Percentiles rank a stretch among this genome's conserved stretches.
These are phyloP conservation scores for Erythrobasidium hasegawianum DNA, from an alignment of 1,284 basidiomycete species.

Conservation along the genomic window DNA sequence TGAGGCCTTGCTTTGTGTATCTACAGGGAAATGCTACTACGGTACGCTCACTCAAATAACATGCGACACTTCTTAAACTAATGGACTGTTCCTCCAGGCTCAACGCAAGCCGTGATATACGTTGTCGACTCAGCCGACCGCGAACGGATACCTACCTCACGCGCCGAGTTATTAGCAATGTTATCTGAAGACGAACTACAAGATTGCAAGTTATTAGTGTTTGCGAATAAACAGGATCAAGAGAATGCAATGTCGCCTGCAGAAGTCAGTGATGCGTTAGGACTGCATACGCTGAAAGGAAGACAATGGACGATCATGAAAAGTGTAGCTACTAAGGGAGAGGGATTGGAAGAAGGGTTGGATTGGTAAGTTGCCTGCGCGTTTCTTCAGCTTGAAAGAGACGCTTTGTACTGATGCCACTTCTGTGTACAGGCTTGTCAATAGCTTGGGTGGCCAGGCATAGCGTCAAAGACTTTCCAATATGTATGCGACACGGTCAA, in stretches of 20 bases:
- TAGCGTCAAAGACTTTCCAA: no score
- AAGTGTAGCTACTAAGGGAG: constrained; percentile 89
- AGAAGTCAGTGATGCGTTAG: constrained; percentile 86
- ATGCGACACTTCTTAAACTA: neutral
- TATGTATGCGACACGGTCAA: no score
- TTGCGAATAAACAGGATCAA: constrained; percentile 82
- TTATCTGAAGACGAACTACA: constrained; percentile 92
- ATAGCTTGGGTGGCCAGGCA: constrained; percentile 23
- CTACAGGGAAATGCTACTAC: constrained; percentile 41
- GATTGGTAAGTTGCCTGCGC: constrained; percentile 47
- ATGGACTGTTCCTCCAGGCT: no score
- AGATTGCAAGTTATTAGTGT: constrained; percentile 88
- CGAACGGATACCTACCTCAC: constrained; percentile 77
- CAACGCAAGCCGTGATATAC: constrained; percentile 77
- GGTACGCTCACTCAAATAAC: constrained; percentile 9
- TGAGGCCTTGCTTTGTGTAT: constrained; percentile 36
- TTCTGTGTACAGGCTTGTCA: constrained; percentile 23
- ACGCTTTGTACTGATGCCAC: neutral
- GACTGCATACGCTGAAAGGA: constrained; percentile 78
- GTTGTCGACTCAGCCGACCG: constrained; percentile 94
- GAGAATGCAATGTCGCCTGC: constrained; percentile 72
- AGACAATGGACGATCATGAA: constrained; percentile 96
- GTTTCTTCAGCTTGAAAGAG: neutral
- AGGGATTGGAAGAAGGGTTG: constrained; percentile 83
- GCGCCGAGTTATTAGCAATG: constrained; percentile 92